Percentiles rank a stretch among this genome's conserved stretches.
Conservation (phyloP, 805 yeast genomes). For the Hanseniaspora jakobsenii region DNA sequence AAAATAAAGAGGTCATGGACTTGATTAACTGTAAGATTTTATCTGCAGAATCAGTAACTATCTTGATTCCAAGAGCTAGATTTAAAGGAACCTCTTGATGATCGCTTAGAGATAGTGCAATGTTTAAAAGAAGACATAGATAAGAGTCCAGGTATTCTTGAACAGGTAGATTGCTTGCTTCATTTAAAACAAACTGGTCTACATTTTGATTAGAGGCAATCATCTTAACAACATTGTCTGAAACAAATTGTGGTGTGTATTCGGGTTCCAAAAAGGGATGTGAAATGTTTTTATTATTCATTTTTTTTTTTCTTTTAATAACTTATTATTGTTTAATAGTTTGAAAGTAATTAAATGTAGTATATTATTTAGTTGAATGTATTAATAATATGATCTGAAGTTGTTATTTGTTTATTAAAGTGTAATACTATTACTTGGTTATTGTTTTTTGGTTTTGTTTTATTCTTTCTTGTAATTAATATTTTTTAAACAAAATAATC, state of each 20-base stretch:
- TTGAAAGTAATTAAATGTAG: too few species aligned
- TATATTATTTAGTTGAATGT: too few species aligned
- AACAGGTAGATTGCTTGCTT: not conserved
- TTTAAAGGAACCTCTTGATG: not conserved
- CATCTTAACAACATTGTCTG: not conserved
- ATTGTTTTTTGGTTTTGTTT: too few species aligned
- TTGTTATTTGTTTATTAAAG: too few species aligned
- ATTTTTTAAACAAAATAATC: too few species aligned
- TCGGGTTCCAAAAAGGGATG: not conserved
- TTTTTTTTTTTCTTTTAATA: too few species aligned
- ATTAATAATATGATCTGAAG: too few species aligned
- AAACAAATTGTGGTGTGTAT: not conserved
- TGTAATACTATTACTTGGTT: too few species aligned
- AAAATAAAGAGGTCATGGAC: not conserved
- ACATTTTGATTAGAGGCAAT: not conserved
- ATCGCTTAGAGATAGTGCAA: not conserved
- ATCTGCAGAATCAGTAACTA: not conserved
- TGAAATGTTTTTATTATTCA: not conserved
- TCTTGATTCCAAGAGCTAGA: not conserved
- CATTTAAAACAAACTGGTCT: constrained; percentile 2
- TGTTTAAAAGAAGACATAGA: not conserved
- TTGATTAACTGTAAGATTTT: not conserved
- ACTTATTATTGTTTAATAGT: too few species aligned
- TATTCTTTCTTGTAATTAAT: too few species aligned
- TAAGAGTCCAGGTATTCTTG: not conserved